phyloP scores from a whole-genome alignment of 2,329 filamentous ascomycete species.

The Alternaria novae-zelandiae region DNA sequence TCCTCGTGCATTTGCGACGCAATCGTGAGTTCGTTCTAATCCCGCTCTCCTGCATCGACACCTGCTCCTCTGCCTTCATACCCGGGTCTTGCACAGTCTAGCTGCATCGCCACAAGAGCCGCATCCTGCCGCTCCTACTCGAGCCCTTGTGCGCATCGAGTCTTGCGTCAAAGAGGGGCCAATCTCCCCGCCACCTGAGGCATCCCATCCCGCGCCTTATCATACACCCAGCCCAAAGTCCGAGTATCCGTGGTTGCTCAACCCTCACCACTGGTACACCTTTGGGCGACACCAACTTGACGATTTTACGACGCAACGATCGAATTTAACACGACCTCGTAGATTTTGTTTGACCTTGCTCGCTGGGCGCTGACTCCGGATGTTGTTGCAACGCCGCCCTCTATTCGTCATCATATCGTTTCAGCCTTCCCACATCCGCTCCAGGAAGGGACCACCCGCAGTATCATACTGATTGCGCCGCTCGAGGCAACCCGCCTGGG shows the following conservation, averaged over 20 bases:
- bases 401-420: constrained; percentile 45
- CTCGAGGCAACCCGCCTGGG: constrained; percentile 3
- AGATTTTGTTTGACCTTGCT: constrained; percentile 12
- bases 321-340: not conserved
- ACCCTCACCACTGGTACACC: constrained; percentile 25
- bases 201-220: constrained; percentile 31
- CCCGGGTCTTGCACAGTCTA: constrained; percentile 29
- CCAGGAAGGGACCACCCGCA: constrained; percentile 27
- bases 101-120: constrained; percentile 27
- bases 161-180: constrained; percentile 28
- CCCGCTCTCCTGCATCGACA: constrained; percentile 30
- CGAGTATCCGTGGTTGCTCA: constrained; percentile 36
- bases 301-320: constrained; percentile 26
- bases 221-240: constrained; percentile 32
- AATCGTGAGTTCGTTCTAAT: constrained; percentile 34
- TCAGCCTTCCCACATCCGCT: constrained; percentile 44
- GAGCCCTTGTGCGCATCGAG: constrained; percentile 37
- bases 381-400: constrained; percentile 43
- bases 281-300: constrained; percentile 14
- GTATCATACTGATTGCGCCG: constrained; percentile 21
- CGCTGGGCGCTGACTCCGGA: constrained; percentile 35
- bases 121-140: constrained; percentile 35
- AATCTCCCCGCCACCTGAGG: constrained; percentile 29
- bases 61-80: constrained; percentile 24
- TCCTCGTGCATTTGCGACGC: constrained; percentile 39